Conservation (phyloP, 805 yeast species). For the Saturnispora ahearnii region DNA sequence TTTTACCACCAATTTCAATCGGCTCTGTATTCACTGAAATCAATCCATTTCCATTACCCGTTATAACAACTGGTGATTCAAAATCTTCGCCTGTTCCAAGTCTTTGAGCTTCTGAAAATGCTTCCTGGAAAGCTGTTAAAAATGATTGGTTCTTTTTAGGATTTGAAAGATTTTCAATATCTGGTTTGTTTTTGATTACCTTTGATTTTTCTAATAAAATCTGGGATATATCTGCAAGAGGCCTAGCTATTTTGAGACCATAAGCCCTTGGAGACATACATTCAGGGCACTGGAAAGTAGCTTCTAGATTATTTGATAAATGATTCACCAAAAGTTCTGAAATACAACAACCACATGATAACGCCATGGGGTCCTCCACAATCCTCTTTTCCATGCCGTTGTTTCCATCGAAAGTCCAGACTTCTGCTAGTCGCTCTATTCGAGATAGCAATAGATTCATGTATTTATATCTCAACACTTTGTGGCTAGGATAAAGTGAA, state of each 20-base stretch:
- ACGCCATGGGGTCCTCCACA: slow-evolving; percentile 25
- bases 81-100: not conserved
- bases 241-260: not conserved
- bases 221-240: not conserved
- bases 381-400: slow-evolving; percentile 1
- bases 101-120: slow-evolving; percentile 23
- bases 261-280: not conserved
- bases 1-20: not conserved
- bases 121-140: slow-evolving; percentile 30
- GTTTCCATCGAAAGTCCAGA: not conserved
- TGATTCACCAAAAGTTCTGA: slow-evolving; percentile 25
- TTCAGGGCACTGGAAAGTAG: slow-evolving; percentile 1
- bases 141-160: slow-evolving; percentile 19
- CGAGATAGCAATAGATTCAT: not conserved
- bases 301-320: not conserved
- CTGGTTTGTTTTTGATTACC: not conserved
- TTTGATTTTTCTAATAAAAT: not conserved
- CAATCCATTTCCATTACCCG: not conserved
- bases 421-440: not conserved
- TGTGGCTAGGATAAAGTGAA: not conserved
- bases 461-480: not conserved
- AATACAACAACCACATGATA: slow-evolving; percentile 35
- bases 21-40: not conserved
- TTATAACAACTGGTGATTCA: not conserved
- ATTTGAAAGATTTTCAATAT: not conserved